Percentiles rank a stretch among this genome's conserved stretches.
Conservation (phyloP, 345 rosid genomes). For the Citrus inodora region DNA sequence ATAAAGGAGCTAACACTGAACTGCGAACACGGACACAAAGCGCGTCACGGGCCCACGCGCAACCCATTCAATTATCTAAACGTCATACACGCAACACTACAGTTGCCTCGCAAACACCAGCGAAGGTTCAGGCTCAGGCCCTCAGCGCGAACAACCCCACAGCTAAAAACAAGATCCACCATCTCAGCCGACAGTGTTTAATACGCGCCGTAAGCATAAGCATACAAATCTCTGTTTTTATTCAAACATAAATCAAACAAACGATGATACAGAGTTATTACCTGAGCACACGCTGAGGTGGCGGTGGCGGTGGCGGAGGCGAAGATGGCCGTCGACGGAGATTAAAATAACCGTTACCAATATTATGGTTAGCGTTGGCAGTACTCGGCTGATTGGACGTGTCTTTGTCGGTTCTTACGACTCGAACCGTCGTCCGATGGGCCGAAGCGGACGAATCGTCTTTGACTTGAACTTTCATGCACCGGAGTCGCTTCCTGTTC, state of each 20-base stretch:
- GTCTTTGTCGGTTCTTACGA: conserved; percentile 41
- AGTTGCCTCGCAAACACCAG: background rate
- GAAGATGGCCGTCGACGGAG: conserved; percentile 54
- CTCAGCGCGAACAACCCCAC: background rate
- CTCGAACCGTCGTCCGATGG: conserved; percentile 48
- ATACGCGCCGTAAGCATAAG: background rate
- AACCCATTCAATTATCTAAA: background rate
- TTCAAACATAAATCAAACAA: background rate
- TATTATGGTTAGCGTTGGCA: background rate
- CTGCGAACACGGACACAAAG: background rate
- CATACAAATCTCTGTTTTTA: background rate
- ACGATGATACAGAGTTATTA: conserved; percentile 2
- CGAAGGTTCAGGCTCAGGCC: background rate
- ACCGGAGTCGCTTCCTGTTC: conserved; percentile 65
- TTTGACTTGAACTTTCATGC: conserved; percentile 62
- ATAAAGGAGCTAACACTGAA: background rate
- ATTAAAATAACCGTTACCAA: conserved; percentile 38
- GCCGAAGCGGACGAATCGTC: conserved; percentile 40
- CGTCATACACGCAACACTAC: background rate
- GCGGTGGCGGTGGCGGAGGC: conserved; percentile 38
- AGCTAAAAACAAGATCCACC: background rate
- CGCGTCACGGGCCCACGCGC: conserved; percentile 13
- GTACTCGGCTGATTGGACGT: conserved; percentile 26
- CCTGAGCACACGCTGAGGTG: conserved; percentile 61
- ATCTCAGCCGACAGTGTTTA: background rate